A percentile compares a stretch with the other conserved stretches of the same genome.
phyloP scores from a whole-genome alignment of 2,329 filamentous ascomycete genomes.

The Aureobasidium pullulans region DNA sequence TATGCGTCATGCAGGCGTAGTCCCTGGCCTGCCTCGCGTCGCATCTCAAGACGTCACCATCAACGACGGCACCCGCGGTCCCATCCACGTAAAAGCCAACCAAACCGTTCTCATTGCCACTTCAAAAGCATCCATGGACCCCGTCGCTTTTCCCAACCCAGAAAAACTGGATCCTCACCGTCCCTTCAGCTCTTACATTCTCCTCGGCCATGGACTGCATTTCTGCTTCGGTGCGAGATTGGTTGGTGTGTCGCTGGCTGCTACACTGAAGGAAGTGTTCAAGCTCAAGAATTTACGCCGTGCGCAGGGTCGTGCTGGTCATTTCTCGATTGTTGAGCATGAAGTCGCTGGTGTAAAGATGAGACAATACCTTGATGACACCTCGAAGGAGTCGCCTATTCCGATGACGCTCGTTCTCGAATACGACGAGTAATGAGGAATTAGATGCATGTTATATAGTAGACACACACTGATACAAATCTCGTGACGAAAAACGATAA shows the following conservation, averaged over 20 bases:
- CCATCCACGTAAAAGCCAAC: constrained; percentile 38
- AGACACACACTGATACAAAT: too few species aligned
- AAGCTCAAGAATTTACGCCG: constrained; percentile 37
- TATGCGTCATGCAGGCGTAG: constrained; percentile 46
- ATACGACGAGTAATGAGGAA: constrained; percentile 28
- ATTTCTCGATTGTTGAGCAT: constrained; percentile 38
- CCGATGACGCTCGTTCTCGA: constrained; percentile 37
- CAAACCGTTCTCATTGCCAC: constrained; percentile 40
- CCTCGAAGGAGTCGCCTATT: constrained; percentile 40
- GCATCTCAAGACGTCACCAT: constrained; percentile 37
- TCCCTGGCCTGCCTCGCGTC: constrained; percentile 46
- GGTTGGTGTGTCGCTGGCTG: constrained; percentile 33
- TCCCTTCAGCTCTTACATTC: constrained; percentile 31
- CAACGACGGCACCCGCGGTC: constrained; percentile 41
- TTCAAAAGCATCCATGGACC: constrained; percentile 36
- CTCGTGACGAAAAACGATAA: too few species aligned
- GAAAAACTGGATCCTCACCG: constrained; percentile 38
- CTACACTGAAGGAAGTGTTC: constrained; percentile 39
- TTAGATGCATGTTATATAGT: too few species aligned
- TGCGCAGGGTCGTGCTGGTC: constrained; percentile 30
- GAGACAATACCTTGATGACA: constrained; percentile 43
- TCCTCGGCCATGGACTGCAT: constrained; percentile 35
- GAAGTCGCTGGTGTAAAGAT: constrained; percentile 42
- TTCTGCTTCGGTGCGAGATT: constrained; percentile 35
- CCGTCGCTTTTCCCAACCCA: constrained; percentile 33